These are phyloP conservation scores for Emergomyces africanus DNA, from an alignment of 2,329 filamentous ascomycete genomes.

Conservation along the genomic window DNA sequence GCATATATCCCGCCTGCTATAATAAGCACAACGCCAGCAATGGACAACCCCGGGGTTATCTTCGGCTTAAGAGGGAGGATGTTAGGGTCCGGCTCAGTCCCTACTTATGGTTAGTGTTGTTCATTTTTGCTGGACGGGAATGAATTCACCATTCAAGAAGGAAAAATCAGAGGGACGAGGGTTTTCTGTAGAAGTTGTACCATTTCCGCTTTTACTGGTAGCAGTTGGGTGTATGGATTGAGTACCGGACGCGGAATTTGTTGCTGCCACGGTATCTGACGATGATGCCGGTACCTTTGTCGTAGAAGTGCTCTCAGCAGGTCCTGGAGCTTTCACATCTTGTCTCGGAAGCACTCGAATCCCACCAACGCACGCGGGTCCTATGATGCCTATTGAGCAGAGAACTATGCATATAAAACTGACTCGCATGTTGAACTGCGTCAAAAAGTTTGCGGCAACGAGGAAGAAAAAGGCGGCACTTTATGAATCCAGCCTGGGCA, in stretches of 20 bases:
- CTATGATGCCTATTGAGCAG: not conserved
- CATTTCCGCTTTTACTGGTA: not conserved
- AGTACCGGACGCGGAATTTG: not conserved
- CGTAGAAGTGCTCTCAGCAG: not conserved
- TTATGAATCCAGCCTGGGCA: not conserved
- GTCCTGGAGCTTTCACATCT: not conserved
- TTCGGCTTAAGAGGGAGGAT: conserved; percentile 56
- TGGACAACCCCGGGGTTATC: conserved; percentile 68
- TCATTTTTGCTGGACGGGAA: not conserved
- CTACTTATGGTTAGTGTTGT: not conserved
- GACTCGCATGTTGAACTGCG: not conserved
- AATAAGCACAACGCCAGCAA: conserved; percentile 67
- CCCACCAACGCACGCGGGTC: not conserved
- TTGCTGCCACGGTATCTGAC: not conserved
- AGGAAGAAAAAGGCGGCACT: not conserved
- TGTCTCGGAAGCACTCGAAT: not conserved
- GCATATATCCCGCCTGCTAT: conserved; percentile 57
- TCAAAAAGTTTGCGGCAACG: not conserved
- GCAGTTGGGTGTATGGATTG: not conserved
- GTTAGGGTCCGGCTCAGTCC: conserved; percentile 10
- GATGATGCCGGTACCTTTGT: not conserved
- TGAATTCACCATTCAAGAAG: not conserved
- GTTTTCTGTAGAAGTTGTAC: not conserved
- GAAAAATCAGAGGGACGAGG: not conserved
- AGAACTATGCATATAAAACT: not conserved